Evolutionary conservation across 495 filamentous ascomycete genomes (phyloP), one percentile per base, ranked within the genome.

Genomic region (Alectoria sarmentosa): DNA sequence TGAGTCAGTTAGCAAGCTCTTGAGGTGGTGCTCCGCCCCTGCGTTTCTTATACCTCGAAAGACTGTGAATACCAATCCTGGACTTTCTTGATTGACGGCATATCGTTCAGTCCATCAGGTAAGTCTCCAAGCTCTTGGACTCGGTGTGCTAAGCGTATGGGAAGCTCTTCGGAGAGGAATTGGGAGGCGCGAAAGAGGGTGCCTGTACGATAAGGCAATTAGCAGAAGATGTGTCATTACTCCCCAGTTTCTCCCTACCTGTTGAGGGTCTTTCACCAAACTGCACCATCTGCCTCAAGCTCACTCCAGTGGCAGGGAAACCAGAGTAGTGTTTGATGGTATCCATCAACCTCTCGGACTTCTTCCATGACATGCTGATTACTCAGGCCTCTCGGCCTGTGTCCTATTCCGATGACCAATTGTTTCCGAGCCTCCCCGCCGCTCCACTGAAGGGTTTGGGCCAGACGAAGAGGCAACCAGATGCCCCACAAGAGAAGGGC

Each of bases 31-130:
- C 32, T 26, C 30, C 11, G n/a, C 15, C 37, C 30, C 28, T 28
- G 57, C 17, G 32, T 62, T 66, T 49, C 58, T 71, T 79, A 67
- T 84, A 98, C 93, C 86, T 98, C 93, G 73, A 98, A 98, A 60
- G 95, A 98, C 78, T 98, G 95, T 66, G 94, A 95, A 77, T 98
- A 98, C 94, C 94, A 98, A 68, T 97, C 92, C 75, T 90, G 85
- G 60, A 98, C 94, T 74, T 86, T 92, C 75, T 88, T 87, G 62
- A 98, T 97, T 21, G 92, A 97, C 39, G 93, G 90, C 94, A 98
- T 98, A 65, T 98, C 91, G 74, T 90, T 97, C 65, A 98, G 84
- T 62, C 95, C 94, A 83, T 98, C 94, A n/a, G 94, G 94, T 9
- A 98, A 80, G 73, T 89, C 87, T 15, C 87, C 84, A 65, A 98